Base-by-base conservation (phyloP, 169 alveolate species). In the Cryptosporidium canis region DNA sequence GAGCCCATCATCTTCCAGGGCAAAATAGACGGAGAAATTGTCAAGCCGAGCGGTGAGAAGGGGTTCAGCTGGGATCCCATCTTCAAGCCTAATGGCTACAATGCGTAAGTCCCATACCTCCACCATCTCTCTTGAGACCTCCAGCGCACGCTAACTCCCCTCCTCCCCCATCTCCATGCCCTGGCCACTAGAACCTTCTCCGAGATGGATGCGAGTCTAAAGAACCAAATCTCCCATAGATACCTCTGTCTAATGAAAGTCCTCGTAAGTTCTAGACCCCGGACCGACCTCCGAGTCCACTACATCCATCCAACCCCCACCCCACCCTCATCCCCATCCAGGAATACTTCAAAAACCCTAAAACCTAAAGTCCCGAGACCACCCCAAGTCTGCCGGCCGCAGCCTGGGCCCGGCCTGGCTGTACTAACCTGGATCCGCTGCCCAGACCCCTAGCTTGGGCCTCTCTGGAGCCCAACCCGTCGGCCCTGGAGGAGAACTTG, bases 1-100 rank as follows among this genome's bases (percentile, higher is more conserved):
- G 83, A 87, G 37, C 97, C 98, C 9, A 65, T 77, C 4, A 82
- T 93, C 37, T 94, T 96, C 72, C 87, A 92, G 33, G 98, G 98
- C 18, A 85, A 83, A 63, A 83, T 94, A 44, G 91, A 91, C 33
- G 98, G 97, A 21, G 91, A 67, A 48, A 96, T 96, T 70, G 97
- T 95, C 7, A 70, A 66, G 27, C 97, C 98, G 9, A 90, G 94
- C 84, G 97, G 97, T 35, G 94, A 90, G n/a, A 92, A 90, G 8
- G 48, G 51, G 6, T 77, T 77, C 66, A 63, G 87, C 5, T 77
- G 71, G 87, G 72, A 77, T 41, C 66, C 72, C 44, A 63, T 77
- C n/a, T 77, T 77, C 64, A 41, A 77, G 45, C 87, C 87, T 5
- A 44, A 39, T 18, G 71, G 87, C 6, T 33, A 77, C 44, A 18